These are phyloP conservation scores for Morella rubra DNA, from an alignment of 306 rosid genomes.

Conservation along the genomic window DNA sequence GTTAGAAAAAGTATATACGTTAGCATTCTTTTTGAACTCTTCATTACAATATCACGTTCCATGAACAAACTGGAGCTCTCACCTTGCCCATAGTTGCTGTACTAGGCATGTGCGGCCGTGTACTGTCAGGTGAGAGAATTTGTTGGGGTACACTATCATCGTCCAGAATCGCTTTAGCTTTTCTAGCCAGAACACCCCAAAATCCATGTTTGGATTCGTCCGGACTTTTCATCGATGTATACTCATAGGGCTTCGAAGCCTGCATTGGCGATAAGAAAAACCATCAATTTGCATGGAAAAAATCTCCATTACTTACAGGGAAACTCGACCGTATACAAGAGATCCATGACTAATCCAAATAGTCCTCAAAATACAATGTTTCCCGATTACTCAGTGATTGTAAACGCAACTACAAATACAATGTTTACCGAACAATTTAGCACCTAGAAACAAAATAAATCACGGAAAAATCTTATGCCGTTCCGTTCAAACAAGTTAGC, in stretches of 20 bases:
- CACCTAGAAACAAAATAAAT: neutral
- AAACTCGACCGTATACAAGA: neutral
- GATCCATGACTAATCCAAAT: neutral
- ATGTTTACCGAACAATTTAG: neutral
- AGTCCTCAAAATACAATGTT: neutral
- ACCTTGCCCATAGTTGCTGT: slow-evolving; percentile 63
- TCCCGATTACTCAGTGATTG: too few species aligned
- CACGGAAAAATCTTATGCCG: neutral
- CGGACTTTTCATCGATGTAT: slow-evolving; percentile 70
- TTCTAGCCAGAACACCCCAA: slow-evolving; percentile 90
- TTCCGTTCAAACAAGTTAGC: neutral
- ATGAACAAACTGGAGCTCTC: slow-evolving; percentile 31
- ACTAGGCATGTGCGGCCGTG: slow-evolving; percentile 43
- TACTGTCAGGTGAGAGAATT: slow-evolving; percentile 42
- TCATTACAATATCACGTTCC: slow-evolving; percentile 9
- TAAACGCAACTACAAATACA: too few species aligned
- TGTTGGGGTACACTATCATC: slow-evolving; percentile 55
- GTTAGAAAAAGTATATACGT: too few species aligned
- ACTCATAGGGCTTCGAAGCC: slow-evolving; percentile 63
- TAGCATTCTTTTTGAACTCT: neutral
- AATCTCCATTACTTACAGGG: neutral
- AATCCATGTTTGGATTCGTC: slow-evolving; percentile 84
- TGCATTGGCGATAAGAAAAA: slow-evolving; percentile 30
- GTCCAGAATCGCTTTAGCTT: slow-evolving; percentile 83
- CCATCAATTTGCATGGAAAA: slow-evolving; percentile 11